These are phyloP conservation scores for Candida michaelii DNA, from an alignment of 805 yeast genomes.

Conservation along the genomic window DNA sequence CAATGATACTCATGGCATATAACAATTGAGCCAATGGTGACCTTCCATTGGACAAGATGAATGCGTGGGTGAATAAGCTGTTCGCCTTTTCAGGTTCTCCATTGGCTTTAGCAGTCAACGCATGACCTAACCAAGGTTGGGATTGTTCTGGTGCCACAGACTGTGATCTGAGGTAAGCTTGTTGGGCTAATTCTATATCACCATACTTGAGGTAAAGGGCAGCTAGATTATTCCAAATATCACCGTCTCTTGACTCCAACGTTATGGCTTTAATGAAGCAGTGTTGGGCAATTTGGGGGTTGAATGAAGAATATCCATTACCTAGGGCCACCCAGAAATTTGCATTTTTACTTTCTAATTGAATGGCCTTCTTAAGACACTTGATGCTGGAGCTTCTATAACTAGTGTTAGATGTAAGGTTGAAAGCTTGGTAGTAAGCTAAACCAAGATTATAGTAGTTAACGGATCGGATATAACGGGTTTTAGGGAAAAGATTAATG, in stretches of 20 bases:
- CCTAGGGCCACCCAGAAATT: conserved; percentile 86
- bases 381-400: conserved; percentile 54
- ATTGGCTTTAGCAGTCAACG: conserved; percentile 52
- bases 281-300: conserved; percentile 83
- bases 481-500: conserved; percentile 33
- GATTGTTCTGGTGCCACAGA: conserved; percentile 77
- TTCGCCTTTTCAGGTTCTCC: conserved; percentile 55
- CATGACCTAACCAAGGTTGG: conserved; percentile 84
- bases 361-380: conserved; percentile 65
- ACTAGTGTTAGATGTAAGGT: conserved; percentile 8
- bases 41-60: conserved; percentile 70
- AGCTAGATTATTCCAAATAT: conserved; percentile 81
- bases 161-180: conserved; percentile 71
- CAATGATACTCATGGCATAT: conserved; percentile 61
- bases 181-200: conserved; percentile 71
- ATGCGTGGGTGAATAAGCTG: conserved; percentile 73
- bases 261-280: conserved; percentile 83
- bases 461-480: conserved; percentile 55
- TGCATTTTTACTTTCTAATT: conserved; percentile 65
- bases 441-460: conserved; percentile 70
- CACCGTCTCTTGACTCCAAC: conserved; percentile 64
- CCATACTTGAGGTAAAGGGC: conserved; percentile 66
- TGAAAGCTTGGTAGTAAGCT: conserved; percentile 51
- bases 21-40: conserved; percentile 68
- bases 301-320: conserved; percentile 60